Conservation (phyloP, 148 eudicot species). For the Diospyros kaki region DNA sequence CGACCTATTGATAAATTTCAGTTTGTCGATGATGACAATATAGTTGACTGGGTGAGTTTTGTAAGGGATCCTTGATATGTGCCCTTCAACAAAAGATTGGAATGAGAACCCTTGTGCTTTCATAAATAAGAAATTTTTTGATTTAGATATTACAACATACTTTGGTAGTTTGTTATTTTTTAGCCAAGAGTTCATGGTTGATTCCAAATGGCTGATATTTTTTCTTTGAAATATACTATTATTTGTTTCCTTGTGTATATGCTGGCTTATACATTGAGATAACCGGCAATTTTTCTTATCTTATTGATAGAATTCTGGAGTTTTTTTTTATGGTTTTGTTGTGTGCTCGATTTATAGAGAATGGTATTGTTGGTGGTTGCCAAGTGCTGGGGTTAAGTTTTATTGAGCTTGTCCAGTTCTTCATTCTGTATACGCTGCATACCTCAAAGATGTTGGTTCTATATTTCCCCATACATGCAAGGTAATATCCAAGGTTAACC, state of each 20-base stretch:
- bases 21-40: slow-evolving; percentile 52
- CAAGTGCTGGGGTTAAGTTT: background rate
- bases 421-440: background rate
- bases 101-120: background rate
- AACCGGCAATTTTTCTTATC: too few relatives aligned
- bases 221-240: too few relatives aligned
- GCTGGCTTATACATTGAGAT: too few relatives aligned
- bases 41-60: slow-evolving; percentile 71
- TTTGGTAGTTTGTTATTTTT: background rate
- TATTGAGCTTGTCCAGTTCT: background rate
- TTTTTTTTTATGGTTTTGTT: too few relatives aligned
- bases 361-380: background rate
- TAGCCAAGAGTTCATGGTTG: too few relatives aligned
- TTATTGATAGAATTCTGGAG: too few relatives aligned
- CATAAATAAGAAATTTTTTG: background rate
- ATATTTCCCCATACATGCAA: background rate
- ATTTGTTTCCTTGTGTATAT: too few relatives aligned
- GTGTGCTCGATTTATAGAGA: background rate
- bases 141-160: background rate
- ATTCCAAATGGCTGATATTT: too few relatives aligned
- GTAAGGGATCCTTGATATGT: background rate
- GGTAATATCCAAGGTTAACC: background rate
- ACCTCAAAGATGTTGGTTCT: slow-evolving; percentile 6
- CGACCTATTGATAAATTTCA: slow-evolving; percentile 67
- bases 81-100: background rate